Evolutionary conservation across 2,329 filamentous ascomycete genomes (phyloP).

Genomic region (Thelonectria rubi): DNA sequence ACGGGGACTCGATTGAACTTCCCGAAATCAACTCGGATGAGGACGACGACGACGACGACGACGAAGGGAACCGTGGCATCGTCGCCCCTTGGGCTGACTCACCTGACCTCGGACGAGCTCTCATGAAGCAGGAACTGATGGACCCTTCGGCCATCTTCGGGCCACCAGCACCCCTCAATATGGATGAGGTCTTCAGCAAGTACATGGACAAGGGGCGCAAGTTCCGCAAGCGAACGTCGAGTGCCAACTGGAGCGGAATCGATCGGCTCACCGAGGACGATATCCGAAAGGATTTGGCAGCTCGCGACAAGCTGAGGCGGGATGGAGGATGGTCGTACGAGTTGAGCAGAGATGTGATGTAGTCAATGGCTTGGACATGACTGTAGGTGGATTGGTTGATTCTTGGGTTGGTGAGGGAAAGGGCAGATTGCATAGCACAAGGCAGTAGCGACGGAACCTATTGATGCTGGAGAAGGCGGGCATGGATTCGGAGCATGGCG

Average conservation of each 20-base stretch:
- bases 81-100: conserved; percentile 90
- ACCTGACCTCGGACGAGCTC: conserved; percentile 78
- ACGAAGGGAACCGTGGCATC: conserved; percentile 63
- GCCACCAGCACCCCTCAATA: conserved; percentile 84
- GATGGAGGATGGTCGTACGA: conserved; percentile 89
- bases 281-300: conserved; percentile 80
- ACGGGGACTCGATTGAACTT: conserved; percentile 88
- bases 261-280: conserved; percentile 90
- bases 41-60: conserved; percentile 83
- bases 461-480: conserved; percentile 23
- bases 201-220: conserved; percentile 86
- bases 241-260: conserved; percentile 89
- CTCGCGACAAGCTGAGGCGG: conserved; percentile 78
- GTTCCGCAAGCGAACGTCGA: conserved; percentile 90
- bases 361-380: conserved; percentile 29
- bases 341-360: conserved; percentile 59
- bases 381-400: conserved; percentile 29
- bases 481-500: conserved; percentile 36
- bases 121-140: conserved; percentile 83
- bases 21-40: conserved; percentile 94
- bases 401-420: conserved; percentile 8
- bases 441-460: neutral
- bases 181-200: conserved; percentile 96
- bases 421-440: conserved; percentile 35
- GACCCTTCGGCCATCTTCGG: conserved; percentile 91